Evolutionary conservation across 805 yeast genomes (phyloP).

Genomic region (Kodamaea restingae): DNA sequence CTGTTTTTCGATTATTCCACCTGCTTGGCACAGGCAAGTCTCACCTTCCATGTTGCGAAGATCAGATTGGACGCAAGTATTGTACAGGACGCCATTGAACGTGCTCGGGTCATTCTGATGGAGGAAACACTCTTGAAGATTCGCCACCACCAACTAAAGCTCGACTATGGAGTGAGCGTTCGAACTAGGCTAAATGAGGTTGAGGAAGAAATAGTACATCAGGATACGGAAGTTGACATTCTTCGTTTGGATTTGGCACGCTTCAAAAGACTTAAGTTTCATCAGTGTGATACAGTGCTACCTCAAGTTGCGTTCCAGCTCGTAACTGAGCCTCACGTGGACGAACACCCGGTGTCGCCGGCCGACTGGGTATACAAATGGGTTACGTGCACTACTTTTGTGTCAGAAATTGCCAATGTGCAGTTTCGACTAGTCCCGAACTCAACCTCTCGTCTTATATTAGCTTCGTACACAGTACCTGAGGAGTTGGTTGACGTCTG

Average conservation of each 20-base stretch:
- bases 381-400: slow-evolving; percentile 3
- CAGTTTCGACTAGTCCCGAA: slow-evolving; percentile 2
- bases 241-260: slow-evolving; percentile 4
- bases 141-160: slow-evolving; percentile 6
- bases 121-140: slow-evolving; percentile 4
- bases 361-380: slow-evolving; percentile 8
- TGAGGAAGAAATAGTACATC: background rate
- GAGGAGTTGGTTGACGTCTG: slow-evolving; percentile 1
- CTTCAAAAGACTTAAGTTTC: slow-evolving; percentile 1
- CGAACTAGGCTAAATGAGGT: slow-evolving; percentile 1
- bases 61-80: background rate
- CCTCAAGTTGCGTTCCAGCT: slow-evolving; percentile 6
- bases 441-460: slow-evolving; percentile 1
- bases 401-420: background rate
- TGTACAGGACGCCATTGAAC: slow-evolving; percentile 2
- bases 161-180: slow-evolving; percentile 5
- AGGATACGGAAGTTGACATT: background rate
- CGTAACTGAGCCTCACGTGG: slow-evolving; percentile 3
- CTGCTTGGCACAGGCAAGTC: slow-evolving; percentile 1
- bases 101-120: slow-evolving; percentile 1
- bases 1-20: slow-evolving; percentile 7
- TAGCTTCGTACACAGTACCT: slow-evolving; percentile 7
- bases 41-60: slow-evolving; percentile 2
- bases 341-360: slow-evolving; percentile 6
- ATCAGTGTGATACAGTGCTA: background rate